phyloP scores from a whole-genome alignment of 495 filamentous ascomycete genomes.

The Entonaema liquescens region DNA sequence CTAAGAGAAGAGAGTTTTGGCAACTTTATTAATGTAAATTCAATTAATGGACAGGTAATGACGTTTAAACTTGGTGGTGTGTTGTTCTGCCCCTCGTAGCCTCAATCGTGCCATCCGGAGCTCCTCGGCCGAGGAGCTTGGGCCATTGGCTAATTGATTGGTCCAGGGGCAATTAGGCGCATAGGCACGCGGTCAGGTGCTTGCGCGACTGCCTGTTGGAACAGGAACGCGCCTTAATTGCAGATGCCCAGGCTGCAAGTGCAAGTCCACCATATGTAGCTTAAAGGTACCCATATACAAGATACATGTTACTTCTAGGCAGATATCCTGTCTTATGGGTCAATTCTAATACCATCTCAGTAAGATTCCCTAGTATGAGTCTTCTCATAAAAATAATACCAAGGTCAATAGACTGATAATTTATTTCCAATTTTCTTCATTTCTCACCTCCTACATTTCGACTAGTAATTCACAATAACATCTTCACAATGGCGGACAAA shows the following conservation, averaged over 20 bases:
- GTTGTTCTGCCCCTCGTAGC: constrained; percentile 24
- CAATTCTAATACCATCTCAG: constrained; percentile 17
- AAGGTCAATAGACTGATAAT: background rate
- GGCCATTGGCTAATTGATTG: constrained; percentile 24
- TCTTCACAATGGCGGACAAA: constrained; percentile 82
- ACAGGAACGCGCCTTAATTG: constrained; percentile 18
- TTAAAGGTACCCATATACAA: background rate
- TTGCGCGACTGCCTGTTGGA: constrained; percentile 30
- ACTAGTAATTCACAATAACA: background rate
- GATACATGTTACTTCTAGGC: constrained; percentile 28
- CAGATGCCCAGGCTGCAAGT: too few species aligned
- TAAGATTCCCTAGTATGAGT: background rate
- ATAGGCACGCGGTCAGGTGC: constrained; percentile 46
- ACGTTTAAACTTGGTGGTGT: constrained; percentile 30
- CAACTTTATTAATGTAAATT: constrained; percentile 15
- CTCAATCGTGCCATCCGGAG: constrained; percentile 27
- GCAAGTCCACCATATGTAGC: too few species aligned
- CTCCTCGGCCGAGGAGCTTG: constrained; percentile 23
- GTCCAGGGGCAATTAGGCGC: constrained; percentile 39
- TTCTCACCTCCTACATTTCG: background rate
- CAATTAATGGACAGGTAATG: constrained; percentile 9
- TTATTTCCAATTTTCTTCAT: background rate
- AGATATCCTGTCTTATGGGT: constrained; percentile 20
- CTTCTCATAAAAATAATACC: background rate
- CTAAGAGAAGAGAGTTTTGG: constrained; percentile 13